Evolutionary conservation across 2,329 filamentous ascomycete species (phyloP), one percentile per base, ranked within the genome.

Genomic region (Chrysoporthe austroafricana): DNA sequence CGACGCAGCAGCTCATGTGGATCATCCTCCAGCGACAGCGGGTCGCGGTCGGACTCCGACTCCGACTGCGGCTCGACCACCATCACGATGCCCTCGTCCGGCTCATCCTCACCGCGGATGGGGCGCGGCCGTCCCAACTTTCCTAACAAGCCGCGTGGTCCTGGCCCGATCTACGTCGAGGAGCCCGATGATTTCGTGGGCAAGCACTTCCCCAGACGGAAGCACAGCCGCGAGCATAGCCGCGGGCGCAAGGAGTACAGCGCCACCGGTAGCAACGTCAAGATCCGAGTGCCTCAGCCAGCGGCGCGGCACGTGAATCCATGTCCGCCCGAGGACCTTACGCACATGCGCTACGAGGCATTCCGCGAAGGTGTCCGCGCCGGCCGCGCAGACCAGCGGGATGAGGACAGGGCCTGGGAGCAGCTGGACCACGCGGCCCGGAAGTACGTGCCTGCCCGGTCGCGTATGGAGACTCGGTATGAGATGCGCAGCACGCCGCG

Each of bases 51-150:
- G 4, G 43, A 46, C 42, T 64, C 13, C 14, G 32, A 48, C 54
- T 64, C 63, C 14, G 52, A 60, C 42, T n/a, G 32, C 18, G 21
- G 14, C 26, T 63, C 43, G 39, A 64, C 43, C 54, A 9, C 43
- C 32, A 32, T 48, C 43, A 65, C 63, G 34, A 36, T 21, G 43
- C 43, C 43, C 43, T 52, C 63, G 21, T 65, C 9, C 32, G 11
- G 3, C 56, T 32, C 54, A 26, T 43, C 16, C 54, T 52, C 63
- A 34, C 43, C 54, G 16, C 43, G 14, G 6, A 60, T 59, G 63
- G 34, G 43, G 13, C n/a, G 18, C 18, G 36, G 34, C 26, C 34
- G 2, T 13, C 21, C 34, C 26, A 16, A 11, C 4, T n/a, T 14
- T 9, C 42, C 62, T 18, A 59, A 42, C 0, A 59, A 42, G 43